phyloP scores from a whole-genome alignment of 441 rosid genomes.

The Brassica hybrid region DNA sequence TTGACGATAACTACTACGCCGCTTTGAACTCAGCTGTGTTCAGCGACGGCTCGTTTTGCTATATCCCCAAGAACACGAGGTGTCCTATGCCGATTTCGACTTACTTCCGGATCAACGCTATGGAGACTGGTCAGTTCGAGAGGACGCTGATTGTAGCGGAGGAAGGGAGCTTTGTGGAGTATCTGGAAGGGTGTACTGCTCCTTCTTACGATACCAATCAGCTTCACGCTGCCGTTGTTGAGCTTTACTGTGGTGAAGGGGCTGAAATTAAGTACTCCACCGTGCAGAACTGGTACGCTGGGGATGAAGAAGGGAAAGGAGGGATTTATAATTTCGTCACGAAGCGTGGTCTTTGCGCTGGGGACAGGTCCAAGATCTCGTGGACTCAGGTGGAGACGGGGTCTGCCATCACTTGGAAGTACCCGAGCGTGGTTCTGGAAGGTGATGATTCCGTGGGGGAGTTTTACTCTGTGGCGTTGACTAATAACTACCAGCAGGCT shows the following conservation, averaged over 20 bases:
- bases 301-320: slow-evolving; percentile 88
- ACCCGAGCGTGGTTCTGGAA: slow-evolving; percentile 91
- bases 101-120: slow-evolving; percentile 79
- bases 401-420: slow-evolving; percentile 96
- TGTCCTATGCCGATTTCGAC: slow-evolving; percentile 96
- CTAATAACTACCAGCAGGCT: slow-evolving; percentile 92
- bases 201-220: slow-evolving; percentile 90
- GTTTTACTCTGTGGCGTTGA: slow-evolving; percentile 93
- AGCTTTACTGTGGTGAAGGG: slow-evolving; percentile 74
- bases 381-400: slow-evolving; percentile 99
- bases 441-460: slow-evolving; percentile 89
- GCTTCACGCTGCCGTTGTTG: slow-evolving; percentile 97
- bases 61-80: slow-evolving; percentile 77
- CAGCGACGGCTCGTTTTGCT: slow-evolving; percentile 89
- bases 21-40: slow-evolving; percentile 92
- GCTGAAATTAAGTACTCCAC: slow-evolving; percentile 95
- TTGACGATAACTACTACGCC: slow-evolving; percentile 62
- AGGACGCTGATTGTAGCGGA: slow-evolving; percentile 97
- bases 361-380: slow-evolving; percentile 80
- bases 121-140: slow-evolving; percentile 98
- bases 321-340: slow-evolving; percentile 95
- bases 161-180: slow-evolving; percentile 89
- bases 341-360: slow-evolving; percentile 87
- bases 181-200: slow-evolving; percentile 95
- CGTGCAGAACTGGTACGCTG: slow-evolving; percentile 95